Percentiles rank a stretch among this genome's conserved stretches.
phyloP scores from a whole-genome alignment of 1,284 basidiomycete genomes.

The Schizopora paradoxa region DNA sequence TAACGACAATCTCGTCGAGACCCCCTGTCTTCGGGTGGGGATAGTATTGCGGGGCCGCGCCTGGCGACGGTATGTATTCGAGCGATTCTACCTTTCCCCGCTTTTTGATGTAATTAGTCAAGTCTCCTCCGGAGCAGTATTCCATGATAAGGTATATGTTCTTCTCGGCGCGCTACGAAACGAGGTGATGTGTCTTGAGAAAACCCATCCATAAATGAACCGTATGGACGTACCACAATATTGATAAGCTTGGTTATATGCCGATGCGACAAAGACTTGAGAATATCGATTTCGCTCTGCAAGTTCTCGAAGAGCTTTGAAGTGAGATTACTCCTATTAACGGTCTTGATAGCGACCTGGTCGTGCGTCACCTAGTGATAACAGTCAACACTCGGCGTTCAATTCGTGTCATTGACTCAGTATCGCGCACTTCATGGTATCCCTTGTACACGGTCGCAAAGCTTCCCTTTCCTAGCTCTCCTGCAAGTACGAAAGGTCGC shows the following conservation, averaged over 20 bases:
- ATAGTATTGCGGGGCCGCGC: slow-evolving; percentile 73
- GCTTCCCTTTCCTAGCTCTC: slow-evolving; percentile 80
- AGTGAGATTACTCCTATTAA: slow-evolving; percentile 84
- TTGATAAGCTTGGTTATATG: slow-evolving; percentile 93
- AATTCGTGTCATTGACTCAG: slow-evolving; percentile 1
- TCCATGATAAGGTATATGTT: slow-evolving; percentile 99
- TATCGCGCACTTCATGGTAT: slow-evolving; percentile 69
- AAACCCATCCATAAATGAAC: slow-evolving; percentile 6
- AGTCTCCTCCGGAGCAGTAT: slow-evolving; percentile 92
- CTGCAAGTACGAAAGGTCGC: slow-evolving; percentile 67
- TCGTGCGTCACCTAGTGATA: slow-evolving; percentile 61
- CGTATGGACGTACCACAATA: slow-evolving; percentile 62
- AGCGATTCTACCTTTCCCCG: slow-evolving; percentile 82
- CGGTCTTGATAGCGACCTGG: slow-evolving; percentile 92
- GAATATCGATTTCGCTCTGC: slow-evolving; percentile 94
- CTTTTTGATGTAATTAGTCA: slow-evolving; percentile 95
- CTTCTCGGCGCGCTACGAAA: slow-evolving; percentile 81
- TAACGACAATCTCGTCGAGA: slow-evolving; percentile 84
- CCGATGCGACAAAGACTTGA: slow-evolving; percentile 89
- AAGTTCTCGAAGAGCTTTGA: slow-evolving; percentile 95
- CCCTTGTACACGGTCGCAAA: slow-evolving; percentile 97
- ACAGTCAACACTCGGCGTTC: slow-evolving; percentile 3
- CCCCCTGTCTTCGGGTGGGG: slow-evolving; percentile 90
- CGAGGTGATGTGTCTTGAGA: not conserved
- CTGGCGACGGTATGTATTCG: slow-evolving; percentile 68